phyloP scores from a whole-genome alignment of 1,284 basidiomycete genomes.

The Ganoderma resinaceum region DNA sequence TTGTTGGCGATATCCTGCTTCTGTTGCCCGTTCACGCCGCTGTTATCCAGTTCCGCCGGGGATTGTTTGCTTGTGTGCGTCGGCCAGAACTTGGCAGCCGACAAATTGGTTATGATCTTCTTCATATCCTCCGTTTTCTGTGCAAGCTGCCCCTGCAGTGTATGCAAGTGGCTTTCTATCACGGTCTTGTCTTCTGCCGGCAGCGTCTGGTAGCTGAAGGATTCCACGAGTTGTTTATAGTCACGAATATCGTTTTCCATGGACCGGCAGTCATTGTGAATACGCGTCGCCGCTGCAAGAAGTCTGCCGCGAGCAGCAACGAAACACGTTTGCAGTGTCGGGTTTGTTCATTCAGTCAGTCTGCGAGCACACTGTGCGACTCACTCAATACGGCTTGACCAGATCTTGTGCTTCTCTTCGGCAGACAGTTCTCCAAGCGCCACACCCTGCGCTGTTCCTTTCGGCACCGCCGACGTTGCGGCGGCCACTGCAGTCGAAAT shows the following conservation, averaged over 20 bases:
- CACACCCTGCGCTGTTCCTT: neutral
- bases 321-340: neutral
- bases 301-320: slow-evolving; percentile 14
- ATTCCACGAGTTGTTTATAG: slow-evolving; percentile 30
- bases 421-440: slow-evolving; percentile 4
- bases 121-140: slow-evolving; percentile 26
- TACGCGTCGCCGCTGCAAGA: slow-evolving; percentile 22
- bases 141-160: slow-evolving; percentile 21
- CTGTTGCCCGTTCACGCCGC: neutral
- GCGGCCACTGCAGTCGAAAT: slow-evolving; percentile 27
- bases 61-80: slow-evolving; percentile 19
- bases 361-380: slow-evolving; percentile 6
- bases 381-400: slow-evolving; percentile 31
- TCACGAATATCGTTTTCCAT: slow-evolving; percentile 30
- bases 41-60: slow-evolving; percentile 11
- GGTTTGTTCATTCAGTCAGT: neutral
- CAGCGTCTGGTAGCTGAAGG: slow-evolving; percentile 26
- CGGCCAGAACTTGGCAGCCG: slow-evolving; percentile 25
- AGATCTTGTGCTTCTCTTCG: slow-evolving; percentile 27
- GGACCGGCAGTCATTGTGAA: slow-evolving; percentile 23
- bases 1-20: slow-evolving; percentile 20
- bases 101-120: slow-evolving; percentile 19
- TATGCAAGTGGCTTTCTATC: slow-evolving; percentile 25
- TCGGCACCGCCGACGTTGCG: slow-evolving; percentile 22
- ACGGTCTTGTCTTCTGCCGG: slow-evolving; percentile 26